Evolutionary conservation across 2,329 filamentous ascomycete genomes (phyloP), one percentile per base, ranked within the genome.

Genomic region (Stagonosporopsis tanaceti): DNA sequence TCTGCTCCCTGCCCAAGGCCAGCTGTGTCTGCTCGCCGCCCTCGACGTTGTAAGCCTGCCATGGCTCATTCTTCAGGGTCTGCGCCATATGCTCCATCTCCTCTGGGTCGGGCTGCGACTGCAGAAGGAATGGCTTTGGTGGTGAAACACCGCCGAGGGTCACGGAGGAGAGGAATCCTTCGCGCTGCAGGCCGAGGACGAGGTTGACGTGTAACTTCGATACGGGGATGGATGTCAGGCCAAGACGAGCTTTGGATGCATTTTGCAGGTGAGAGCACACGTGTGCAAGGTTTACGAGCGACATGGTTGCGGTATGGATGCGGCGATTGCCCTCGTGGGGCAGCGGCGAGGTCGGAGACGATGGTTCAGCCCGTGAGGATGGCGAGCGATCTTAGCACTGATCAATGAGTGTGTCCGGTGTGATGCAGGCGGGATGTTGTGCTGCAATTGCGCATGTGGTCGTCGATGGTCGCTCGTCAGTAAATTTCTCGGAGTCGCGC

Each of bases 261-360:
- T 97, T 97, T 77, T 95, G 91, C 55, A 97, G 84, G 81, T 97
- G 93, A 65, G 92, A 93, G 84, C 91, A 96, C 79, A 93, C 87
- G 81, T 94, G 82, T 69, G 87, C 84, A 63, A 96, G 85, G 78
- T 89, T 87, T 73, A 85, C 82, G 78, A 97, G 85, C 69, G 88
- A 91, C 89, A 92, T 91, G 65, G 59, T 65, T 71, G 66, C 40
- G 56, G 48, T 59, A 60, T 51, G 44, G 52, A 46, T 42, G 44
- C 53, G 42, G 17, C n/a, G 42, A 41, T 61, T 53, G 70, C 70
- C 71, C 72, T 64, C 69, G 59, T 64, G 63, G 72, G 71, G 67
- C 69, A 53, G 55, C 47, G 57, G 61, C 51, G 56, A 40, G n/a
- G 15, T 11, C 24, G 54, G 12, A 6, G 38, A 27, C n/a, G 44